Evolutionary conservation across 2,329 filamentous ascomycete genomes (phyloP), one percentile per base, ranked within the genome.

Genomic region (Cordyceps cateniannulata): DNA sequence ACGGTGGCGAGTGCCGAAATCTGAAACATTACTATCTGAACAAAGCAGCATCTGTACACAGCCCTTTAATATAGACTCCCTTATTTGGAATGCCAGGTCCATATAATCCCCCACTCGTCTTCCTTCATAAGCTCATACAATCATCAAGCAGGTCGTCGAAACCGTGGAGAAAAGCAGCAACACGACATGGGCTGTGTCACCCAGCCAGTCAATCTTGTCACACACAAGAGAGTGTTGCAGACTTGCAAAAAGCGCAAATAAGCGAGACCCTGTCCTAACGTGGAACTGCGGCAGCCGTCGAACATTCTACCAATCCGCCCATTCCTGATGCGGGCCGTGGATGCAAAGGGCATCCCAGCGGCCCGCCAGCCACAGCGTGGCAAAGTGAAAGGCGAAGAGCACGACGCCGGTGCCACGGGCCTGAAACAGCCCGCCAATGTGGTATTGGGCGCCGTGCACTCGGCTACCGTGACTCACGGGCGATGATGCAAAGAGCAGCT

Each of bases 401-500:
- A 70, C 12, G 20, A 71, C 5, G 20, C 71, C 75, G 18, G 65
- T 69, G 18, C 69, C 67, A 29, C 5, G 75, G 9, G 20, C 71
- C 25, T 63, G 57, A 47, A 65, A 60, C 22, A 60, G 42, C 42
- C 61, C 67, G 60, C 42, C 65, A 62, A 16, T 62, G 63, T 22
- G 64, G 60, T 40, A 60, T 58, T 40, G 62, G 58, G 29, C 62
- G 61, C 32, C 63, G 32, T 45, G 47, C 25, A 51, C 12, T 49
- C 62, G 22, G 62, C 52, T 22, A 62, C 58, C 48, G 49, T 63
- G 25, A 55, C 61, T 22, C 62, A 51, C 48, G 47, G 67, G 58
- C 38, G 55, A 58, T 27, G 53, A 61, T 4, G 78, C 79, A n/a
- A 86, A 70, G 61, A 93, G 90, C 12, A 91, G 66, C 1, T 93